A percentile compares a stretch with the other conserved stretches of the same genome.
Conservation (phyloP, 208 protist genomes). For the Crithidia brevicula region DNA sequence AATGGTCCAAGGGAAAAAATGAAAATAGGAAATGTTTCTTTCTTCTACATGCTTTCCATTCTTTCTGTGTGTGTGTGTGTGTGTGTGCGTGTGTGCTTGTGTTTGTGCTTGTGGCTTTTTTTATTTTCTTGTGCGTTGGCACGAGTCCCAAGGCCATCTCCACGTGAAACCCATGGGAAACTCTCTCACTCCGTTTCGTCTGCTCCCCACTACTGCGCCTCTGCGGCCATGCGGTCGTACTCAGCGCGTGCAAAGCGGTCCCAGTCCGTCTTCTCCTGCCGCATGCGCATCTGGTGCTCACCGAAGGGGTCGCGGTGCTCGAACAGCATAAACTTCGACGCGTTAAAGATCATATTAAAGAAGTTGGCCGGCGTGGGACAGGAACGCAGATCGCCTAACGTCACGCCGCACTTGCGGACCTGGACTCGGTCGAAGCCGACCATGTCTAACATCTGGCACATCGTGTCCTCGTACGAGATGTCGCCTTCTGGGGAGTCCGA, state of each 20-base stretch:
- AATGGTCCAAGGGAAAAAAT: no score
- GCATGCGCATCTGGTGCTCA: slow-evolving; percentile 72
- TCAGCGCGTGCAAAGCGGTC: slow-evolving; percentile 93
- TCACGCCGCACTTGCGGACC: slow-evolving; percentile 64
- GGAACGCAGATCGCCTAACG: slow-evolving; percentile 90
- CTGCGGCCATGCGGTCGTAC: slow-evolving; percentile 91
- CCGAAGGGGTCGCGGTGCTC: slow-evolving; percentile 93
- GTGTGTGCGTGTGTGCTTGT: not conserved
- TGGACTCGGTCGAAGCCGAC: slow-evolving; percentile 67
- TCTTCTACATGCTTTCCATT: no score
- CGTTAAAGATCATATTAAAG: slow-evolving; percentile 97
- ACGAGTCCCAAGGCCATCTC: not conserved
- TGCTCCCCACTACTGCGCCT: slow-evolving; percentile 59
- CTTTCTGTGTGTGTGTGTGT: not conserved
- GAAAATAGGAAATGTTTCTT: no score
- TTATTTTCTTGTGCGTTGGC: not conserved
- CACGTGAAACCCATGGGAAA: no score
- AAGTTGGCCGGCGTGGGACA: slow-evolving; percentile 89
- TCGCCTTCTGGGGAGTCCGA: slow-evolving; percentile 60
- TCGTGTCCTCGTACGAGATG: slow-evolving; percentile 83
- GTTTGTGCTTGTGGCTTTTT: not conserved
- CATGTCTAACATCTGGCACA: slow-evolving; percentile 97
- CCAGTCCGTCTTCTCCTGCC: slow-evolving; percentile 90
- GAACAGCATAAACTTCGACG: slow-evolving; percentile 94
- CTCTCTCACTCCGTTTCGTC: no score